Conservation (phyloP, 2,329 filamentous ascomycete genomes). For the Fusarium sp. region DNA sequence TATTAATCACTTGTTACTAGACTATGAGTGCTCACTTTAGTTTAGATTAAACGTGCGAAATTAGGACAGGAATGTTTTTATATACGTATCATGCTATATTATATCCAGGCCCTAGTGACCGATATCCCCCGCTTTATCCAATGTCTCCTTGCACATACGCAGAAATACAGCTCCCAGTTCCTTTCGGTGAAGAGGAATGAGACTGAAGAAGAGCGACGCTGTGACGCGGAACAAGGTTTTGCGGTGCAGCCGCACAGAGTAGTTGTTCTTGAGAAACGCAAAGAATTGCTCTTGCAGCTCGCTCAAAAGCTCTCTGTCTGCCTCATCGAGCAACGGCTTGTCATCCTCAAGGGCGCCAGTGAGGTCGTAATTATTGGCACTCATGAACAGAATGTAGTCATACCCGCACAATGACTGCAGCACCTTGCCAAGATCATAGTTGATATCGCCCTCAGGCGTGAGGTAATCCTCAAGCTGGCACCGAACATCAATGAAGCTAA, state of each 20-base stretch:
- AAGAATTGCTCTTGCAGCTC: constrained; percentile 2
- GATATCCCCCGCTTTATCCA: not conserved
- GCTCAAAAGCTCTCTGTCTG: not conserved
- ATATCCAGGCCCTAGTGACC: too few relatives aligned
- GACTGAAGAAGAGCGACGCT: not conserved
- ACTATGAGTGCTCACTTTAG: too few relatives aligned
- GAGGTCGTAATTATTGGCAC: not conserved
- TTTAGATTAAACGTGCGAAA: too few relatives aligned
- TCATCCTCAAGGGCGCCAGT: not conserved
- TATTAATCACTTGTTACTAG: too few relatives aligned
- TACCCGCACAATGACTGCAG: not conserved
- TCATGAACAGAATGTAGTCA: not conserved
- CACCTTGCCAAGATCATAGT: not conserved
- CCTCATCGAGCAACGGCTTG: not conserved
- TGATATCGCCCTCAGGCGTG: not conserved
- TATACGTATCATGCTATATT: too few relatives aligned
- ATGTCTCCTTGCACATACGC: not conserved
- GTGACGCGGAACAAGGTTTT: not conserved
- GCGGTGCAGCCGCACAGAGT: not conserved
- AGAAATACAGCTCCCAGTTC: not conserved
- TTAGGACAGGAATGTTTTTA: too few relatives aligned
- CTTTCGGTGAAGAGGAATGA: not conserved
- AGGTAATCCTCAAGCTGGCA: not conserved
- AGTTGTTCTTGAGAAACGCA: not conserved
- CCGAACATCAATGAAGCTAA: not conserved